A percentile compares a stretch with the other conserved stretches of the same genome.
Conservation (phyloP, 2,329 filamentous ascomycete genomes). For the Epichloe amarillans region DNA sequence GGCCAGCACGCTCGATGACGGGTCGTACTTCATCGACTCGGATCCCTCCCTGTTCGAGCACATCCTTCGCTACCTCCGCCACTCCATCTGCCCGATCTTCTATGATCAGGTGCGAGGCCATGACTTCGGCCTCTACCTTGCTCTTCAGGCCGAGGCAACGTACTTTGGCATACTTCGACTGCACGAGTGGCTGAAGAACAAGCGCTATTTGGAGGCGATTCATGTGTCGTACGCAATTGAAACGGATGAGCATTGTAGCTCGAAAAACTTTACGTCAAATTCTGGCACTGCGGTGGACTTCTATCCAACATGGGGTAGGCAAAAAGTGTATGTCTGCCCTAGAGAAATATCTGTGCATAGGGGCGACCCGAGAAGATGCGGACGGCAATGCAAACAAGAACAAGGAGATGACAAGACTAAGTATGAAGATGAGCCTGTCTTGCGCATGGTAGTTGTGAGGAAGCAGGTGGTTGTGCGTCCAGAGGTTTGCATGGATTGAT, state of each 20-base stretch:
- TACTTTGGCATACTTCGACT: background rate
- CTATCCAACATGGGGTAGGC: no score
- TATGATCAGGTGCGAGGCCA: slow-evolving; percentile 8
- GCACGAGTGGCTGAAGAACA: background rate
- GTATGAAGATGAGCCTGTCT: background rate
- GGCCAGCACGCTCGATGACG: slow-evolving; percentile 6
- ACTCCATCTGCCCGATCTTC: slow-evolving; percentile 21
- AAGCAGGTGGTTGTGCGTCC: background rate
- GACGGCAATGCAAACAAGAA: background rate
- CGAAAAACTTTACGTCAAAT: background rate
- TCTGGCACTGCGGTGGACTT: background rate
- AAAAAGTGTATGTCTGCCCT: background rate
- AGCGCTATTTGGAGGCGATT: background rate
- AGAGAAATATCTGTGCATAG: background rate
- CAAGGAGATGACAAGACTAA: background rate
- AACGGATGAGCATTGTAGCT: background rate
- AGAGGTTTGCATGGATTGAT: no score
- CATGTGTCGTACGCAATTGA: background rate
- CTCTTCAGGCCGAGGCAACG: background rate
- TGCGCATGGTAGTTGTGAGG: background rate
- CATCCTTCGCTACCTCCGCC: slow-evolving; percentile 22
- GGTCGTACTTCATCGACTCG: slow-evolving; percentile 24
- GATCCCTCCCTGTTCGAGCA: slow-evolving; percentile 23
- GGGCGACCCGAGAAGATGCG: background rate
- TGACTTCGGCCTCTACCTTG: background rate